Evolutionary conservation across 306 rosid genomes (phyloP), one percentile per base, ranked within the genome.

Genomic region (Oxytropis ochrocephala): DNA sequence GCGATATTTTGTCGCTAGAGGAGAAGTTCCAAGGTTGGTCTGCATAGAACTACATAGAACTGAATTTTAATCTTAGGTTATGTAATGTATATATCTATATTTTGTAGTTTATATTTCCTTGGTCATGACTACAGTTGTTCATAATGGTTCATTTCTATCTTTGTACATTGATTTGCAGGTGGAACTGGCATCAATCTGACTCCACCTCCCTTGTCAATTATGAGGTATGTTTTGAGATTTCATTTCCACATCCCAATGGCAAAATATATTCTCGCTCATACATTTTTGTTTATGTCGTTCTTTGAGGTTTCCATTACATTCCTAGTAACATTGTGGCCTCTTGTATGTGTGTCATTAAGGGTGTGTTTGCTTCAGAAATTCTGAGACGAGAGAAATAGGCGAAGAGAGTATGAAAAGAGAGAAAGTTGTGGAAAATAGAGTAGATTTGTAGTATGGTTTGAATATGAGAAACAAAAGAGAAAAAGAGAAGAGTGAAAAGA

Each of bases 151-250:
- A n/a, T 67, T 35, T 59, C 67, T 71, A 49, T 46, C 36, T 33
- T 49, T 44, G 67, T 53, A 46, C 75, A 52, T 69, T 81, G 5
- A 58, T 75, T 80, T 66, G 67, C 85, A 93, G 98, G 98, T 79
- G 98, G 98, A 55, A 93, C 98, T 46, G 98, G 98, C 83, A 90
- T 90, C 85, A 93, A 93, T 85, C 82, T 93, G 61, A 93, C 98
- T 81, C 98, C 98, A 19, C 98, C 98, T 72, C 98, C 98, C 6
- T 79, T 51, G 55, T 82, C 96, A 36, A 93, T 93, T 33, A 85
- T 93, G 67, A 90, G 98, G 98, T 93, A 79, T 24, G 78, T 64
- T 13, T 51, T 5, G 64, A 47, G 55, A 49, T 62, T 60, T 60
- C 8, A n/a, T 41, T 62, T 59, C 59, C 8, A 11, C 48, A 49